Evolutionary conservation across 371 early-diverging fungal genomes (phyloP), one percentile per base, ranked within the genome.

Genomic region (Smittium mucronatum): DNA sequence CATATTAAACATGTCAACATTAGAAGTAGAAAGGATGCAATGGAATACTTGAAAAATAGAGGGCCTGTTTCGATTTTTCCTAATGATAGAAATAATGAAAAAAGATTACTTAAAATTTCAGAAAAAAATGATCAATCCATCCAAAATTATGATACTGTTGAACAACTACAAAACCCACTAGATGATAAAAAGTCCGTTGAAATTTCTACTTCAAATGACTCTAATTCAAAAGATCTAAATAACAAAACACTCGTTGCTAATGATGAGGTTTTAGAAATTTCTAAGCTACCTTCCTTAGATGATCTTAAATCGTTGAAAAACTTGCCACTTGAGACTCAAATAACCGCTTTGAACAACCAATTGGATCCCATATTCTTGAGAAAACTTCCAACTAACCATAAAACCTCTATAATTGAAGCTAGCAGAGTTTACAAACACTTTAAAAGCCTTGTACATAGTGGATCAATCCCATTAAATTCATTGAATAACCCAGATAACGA

Each of bases 341-440:
- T 47, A 8, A 25, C 8, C 8, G 15, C 47, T 47, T 47, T 15
- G 8, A 15, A 8, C 8, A 15, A 8, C 8, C 8, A 47, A 8
- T 47, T 47, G 47, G 15, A 21, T 34, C 70, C n/a, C 17, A 60
- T 5, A 25, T 36, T 81, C 61, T 68, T 80, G 34, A 72, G 75
- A 2, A 68, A 61, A 26, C 69, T 73, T 32, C 86, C 83, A 33
- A 75, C 72, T 26, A 80, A 75, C 28, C 80, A 83, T 34, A 67
- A 72, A 0, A 72, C 76, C 21, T 80, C 83, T 1, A 74, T 83
- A 15, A 58, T 70, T 5, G 83, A 82, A 30, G 83, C 82, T 15
- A 75, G 80, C 31, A 64, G 69, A 33, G 69, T 84, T 31, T 80
- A 81, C 70, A 59, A 76, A 30, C 76, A 79, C 73, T 74, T 80